These are phyloP conservation scores for Ustilago nuda DNA, from an alignment of 1,284 basidiomycete genomes.

Conservation along the genomic window DNA sequence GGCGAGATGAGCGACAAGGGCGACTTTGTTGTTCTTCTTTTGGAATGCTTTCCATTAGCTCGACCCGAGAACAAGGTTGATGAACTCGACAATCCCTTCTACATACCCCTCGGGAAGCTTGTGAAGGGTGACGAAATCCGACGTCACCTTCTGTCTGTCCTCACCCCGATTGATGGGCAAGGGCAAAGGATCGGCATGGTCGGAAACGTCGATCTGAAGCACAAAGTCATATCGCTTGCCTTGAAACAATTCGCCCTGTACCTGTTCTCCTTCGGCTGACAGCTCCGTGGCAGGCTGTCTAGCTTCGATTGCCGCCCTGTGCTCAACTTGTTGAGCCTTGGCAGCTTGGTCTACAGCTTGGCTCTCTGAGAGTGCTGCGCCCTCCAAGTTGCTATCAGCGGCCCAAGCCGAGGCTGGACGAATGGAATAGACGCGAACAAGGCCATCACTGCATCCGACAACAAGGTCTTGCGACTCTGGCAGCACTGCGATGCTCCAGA, in stretches of 20 bases:
- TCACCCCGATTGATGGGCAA: conserved; percentile 44
- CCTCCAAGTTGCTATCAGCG: conserved; percentile 17
- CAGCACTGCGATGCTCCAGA: conserved; percentile 45
- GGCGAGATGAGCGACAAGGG: conserved; percentile 10
- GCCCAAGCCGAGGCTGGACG: background rate
- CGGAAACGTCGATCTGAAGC: conserved; percentile 49
- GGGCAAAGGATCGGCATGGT: conserved; percentile 40
- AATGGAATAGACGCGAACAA: conserved; percentile 46
- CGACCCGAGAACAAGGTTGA: conserved; percentile 40
- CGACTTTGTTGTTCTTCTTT: background rate
- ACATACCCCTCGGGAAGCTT: conserved; percentile 31
- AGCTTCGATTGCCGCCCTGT: conserved; percentile 3
- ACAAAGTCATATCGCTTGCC: conserved; percentile 46
- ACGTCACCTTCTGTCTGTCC: conserved; percentile 19
- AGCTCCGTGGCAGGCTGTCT: background rate
- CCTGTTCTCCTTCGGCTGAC: background rate
- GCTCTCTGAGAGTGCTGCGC: conserved; percentile 14
- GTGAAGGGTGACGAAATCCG: conserved; percentile 35
- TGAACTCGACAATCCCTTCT: conserved; percentile 43
- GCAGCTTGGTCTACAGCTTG: conserved; percentile 14
- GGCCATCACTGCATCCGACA: conserved; percentile 43
- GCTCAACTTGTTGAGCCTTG: conserved; percentile 11
- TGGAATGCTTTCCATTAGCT: background rate
- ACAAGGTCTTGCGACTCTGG: conserved; percentile 44
- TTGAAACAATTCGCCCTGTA: conserved; percentile 12